Conservation (phyloP, 2,329 filamentous ascomycete genomes). For the Fusarium lyarnte region DNA sequence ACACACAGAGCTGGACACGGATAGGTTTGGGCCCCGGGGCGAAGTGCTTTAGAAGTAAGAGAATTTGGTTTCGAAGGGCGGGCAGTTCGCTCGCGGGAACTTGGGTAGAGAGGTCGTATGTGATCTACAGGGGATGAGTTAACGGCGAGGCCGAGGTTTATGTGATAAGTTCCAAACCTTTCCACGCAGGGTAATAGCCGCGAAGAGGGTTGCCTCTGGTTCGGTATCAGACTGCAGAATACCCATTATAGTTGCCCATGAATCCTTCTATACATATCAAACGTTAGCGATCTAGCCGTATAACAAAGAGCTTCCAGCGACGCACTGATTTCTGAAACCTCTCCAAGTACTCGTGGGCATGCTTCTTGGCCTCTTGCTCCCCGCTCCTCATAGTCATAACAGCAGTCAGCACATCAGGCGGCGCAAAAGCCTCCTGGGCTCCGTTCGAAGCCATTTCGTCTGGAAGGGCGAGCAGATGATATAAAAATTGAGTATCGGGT, state of each 20-base stretch:
- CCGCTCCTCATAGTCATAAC: constrained; percentile 92
- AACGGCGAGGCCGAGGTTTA: neutral
- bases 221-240: constrained; percentile 86
- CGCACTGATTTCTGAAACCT: constrained; percentile 96
- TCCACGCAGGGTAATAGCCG: constrained; percentile 95
- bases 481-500: neutral
- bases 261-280: constrained; percentile 73
- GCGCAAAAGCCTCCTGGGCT: constrained; percentile 77
- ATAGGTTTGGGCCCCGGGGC: constrained; percentile 84
- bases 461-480: constrained; percentile 13
- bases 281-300: constrained; percentile 13
- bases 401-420: constrained; percentile 80
- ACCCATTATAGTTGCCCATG: constrained; percentile 88
- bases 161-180: constrained; percentile 70
- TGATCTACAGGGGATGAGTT: constrained; percentile 72
- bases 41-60: constrained; percentile 83
- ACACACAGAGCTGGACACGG: constrained; percentile 92
- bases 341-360: constrained; percentile 90
- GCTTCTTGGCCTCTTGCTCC: constrained; percentile 83
- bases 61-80: constrained; percentile 82
- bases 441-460: constrained; percentile 72
- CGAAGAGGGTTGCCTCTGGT: constrained; percentile 90
- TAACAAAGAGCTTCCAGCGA: neutral
- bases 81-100: constrained; percentile 79
- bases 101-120: constrained; percentile 90